Conservation (phyloP, 2,329 filamentous ascomycete genomes). For the Beauveria asiatica region DNA sequence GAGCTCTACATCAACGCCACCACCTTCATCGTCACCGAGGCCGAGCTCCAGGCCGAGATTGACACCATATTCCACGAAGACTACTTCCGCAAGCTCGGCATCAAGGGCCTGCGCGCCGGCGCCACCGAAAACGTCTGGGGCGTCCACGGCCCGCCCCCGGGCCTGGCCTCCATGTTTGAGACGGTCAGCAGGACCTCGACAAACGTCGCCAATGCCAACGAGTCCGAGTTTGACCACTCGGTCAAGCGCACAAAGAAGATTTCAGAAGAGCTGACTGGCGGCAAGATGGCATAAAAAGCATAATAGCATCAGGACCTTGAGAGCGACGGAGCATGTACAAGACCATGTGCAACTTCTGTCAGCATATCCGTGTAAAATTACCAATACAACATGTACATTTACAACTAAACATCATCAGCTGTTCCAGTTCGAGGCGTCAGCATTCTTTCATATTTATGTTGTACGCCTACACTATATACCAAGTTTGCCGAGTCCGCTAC, state of each 20-base stretch:
- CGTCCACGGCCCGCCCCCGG: conserved; percentile 35
- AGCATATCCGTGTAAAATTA: conserved; percentile 8
- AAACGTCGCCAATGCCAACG: conserved; percentile 28
- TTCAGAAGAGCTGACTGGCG: conserved; percentile 51
- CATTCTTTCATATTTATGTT: not conserved
- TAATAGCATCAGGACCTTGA: not conserved
- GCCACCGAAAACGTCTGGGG: conserved; percentile 46
- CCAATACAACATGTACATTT: conserved; percentile 8
- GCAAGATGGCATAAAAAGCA: conserved; percentile 38
- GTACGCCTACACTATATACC: conserved; percentile 1
- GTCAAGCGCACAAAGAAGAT: conserved; percentile 45
- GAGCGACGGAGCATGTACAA: conserved; percentile 2
- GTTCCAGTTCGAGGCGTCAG: not conserved
- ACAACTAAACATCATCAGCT: not conserved
- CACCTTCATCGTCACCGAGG: conserved; percentile 76
- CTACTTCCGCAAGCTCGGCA: conserved; percentile 36
- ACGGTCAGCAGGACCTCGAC: conserved; percentile 25
- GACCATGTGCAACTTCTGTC: not conserved
- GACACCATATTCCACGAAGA: conserved; percentile 67
- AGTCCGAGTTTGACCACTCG: conserved; percentile 35
- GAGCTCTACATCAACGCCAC: conserved; percentile 84
- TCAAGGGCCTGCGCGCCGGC: conserved; percentile 22
- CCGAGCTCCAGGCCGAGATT: conserved; percentile 64
- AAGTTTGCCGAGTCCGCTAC: not conserved
- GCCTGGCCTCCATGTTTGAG: conserved; percentile 37